Percentiles rank a stretch among this genome's conserved stretches.
phyloP scores from a whole-genome alignment of 129 eudicot species.

The Escallonia rubra region DNA sequence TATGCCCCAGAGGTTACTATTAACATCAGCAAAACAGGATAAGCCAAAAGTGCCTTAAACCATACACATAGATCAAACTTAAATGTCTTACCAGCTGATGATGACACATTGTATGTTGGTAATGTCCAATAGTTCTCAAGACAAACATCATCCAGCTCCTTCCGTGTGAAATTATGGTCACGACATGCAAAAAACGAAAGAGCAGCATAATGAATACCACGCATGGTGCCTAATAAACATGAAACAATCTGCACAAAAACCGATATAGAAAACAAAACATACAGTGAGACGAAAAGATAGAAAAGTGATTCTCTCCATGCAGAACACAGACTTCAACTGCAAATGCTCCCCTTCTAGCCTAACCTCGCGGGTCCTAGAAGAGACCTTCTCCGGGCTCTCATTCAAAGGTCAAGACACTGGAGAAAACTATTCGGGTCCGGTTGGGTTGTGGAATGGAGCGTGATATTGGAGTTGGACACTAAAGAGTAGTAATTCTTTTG shows the following conservation, averaged over 20 bases:
- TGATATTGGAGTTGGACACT: too few relatives aligned
- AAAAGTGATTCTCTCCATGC: background rate
- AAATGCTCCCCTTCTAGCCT: background rate
- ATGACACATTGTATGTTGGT: conserved; percentile 29
- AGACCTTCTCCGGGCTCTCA: too few relatives aligned
- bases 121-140: conserved; percentile 43
- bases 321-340: background rate
- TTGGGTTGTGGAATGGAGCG: too few relatives aligned
- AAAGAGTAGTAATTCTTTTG: too few relatives aligned
- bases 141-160: conserved; percentile 57
- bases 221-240: background rate
- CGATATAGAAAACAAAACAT: background rate
- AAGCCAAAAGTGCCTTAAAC: background rate
- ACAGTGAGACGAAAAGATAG: background rate
- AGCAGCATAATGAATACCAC: background rate
- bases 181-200: conserved; percentile 2
- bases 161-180: conserved; percentile 10
- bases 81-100: conserved; percentile 33
- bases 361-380: too few relatives aligned
- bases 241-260: background rate
- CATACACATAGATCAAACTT: background rate
- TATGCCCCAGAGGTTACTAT: background rate
- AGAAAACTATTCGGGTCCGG: too few relatives aligned
- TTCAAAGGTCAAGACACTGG: too few relatives aligned
- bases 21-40: background rate